Conservation (phyloP, 495 filamentous ascomycete genomes). For the Thozetella sp. region DNA sequence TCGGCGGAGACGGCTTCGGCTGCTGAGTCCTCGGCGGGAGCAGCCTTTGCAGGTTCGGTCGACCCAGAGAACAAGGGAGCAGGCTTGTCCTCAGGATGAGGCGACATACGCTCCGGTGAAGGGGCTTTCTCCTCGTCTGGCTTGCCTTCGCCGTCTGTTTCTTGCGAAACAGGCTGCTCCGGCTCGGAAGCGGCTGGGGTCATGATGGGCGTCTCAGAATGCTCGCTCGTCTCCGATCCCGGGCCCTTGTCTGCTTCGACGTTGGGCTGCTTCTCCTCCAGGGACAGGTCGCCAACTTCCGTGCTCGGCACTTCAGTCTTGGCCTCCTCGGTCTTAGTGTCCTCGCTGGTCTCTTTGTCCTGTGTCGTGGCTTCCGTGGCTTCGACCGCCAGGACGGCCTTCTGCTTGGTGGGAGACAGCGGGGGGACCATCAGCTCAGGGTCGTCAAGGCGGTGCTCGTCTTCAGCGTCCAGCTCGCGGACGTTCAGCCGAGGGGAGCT, state of each 20-base stretch:
- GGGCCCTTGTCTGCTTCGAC: conserved; percentile 1
- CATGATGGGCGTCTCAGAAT: conserved; percentile 3
- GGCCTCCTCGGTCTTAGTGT: neutral
- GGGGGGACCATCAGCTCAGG: conserved; percentile 48
- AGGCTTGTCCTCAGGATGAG: conserved; percentile 68
- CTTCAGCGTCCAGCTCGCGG: conserved; percentile 30
- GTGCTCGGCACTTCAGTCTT: conserved; percentile 1
- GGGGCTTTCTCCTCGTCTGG: conserved; percentile 5
- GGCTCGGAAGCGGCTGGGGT: conserved; percentile 4
- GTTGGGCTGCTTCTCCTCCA: neutral
- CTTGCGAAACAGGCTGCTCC: conserved; percentile 5
- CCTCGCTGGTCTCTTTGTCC: neutral
- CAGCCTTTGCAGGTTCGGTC: neutral
- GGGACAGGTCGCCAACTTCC: neutral
- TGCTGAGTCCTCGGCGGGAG: neutral
- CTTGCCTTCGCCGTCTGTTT: conserved; percentile 8
- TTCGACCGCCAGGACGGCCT: conserved; percentile 5
- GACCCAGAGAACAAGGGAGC: conserved; percentile 62
- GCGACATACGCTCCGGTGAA: conserved; percentile 31
- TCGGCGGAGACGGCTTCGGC: neutral
- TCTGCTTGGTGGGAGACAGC: conserved; percentile 48
- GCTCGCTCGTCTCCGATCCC: neutral
- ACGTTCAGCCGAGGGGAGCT: conserved; percentile 56
- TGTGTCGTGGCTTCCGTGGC: neutral
- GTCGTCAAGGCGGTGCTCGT: conserved; percentile 37